Evolutionary conservation across 768 basidiomycete genomes (phyloP).

Genomic region (Mycena chlorophos): DNA sequence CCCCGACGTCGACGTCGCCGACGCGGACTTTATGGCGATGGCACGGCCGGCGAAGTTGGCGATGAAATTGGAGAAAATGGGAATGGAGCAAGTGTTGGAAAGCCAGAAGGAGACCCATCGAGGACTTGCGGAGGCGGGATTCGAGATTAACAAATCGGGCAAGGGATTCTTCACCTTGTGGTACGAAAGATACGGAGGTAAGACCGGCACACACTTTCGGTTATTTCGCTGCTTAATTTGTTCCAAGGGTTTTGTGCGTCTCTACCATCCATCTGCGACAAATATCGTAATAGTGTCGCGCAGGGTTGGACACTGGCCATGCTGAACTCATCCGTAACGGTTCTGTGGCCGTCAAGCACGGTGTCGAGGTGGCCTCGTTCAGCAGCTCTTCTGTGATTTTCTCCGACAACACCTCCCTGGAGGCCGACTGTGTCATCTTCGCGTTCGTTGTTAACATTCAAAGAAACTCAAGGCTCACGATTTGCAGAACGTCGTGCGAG

Average conservation of each 20-base stretch:
- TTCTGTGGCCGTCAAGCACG: constrained; percentile 60
- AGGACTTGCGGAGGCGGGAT: constrained; percentile 13
- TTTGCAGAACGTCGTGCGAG: constrained; percentile 29
- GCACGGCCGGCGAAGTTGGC: constrained; percentile 10
- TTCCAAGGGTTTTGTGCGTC: too few relatives aligned
- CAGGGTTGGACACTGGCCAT: constrained; percentile 45
- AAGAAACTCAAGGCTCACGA: not conserved
- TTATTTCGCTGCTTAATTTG: too few relatives aligned
- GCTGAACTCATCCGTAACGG: constrained; percentile 53
- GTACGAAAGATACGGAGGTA: too few relatives aligned
- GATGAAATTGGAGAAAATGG: constrained; percentile 8
- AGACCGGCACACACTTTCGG: too few relatives aligned
- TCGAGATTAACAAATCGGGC: constrained; percentile 6
- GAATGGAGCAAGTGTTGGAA: constrained; percentile 7
- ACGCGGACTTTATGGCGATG: constrained; percentile 25
- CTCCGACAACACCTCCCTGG: constrained; percentile 38
- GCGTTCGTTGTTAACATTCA: constrained; percentile 29
- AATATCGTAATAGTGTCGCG: too few relatives aligned
- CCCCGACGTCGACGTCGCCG: too few relatives aligned
- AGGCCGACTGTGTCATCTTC: constrained; percentile 48
- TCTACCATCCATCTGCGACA: too few relatives aligned
- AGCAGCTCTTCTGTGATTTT: constrained; percentile 37
- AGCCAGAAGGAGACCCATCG: constrained; percentile 9
- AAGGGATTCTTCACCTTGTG: too few relatives aligned
- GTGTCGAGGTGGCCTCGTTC: constrained; percentile 41